Evolutionary conservation across 129 eudicot species (phyloP), one percentile per base, ranked within the genome.

Genomic region (Cynara cardunculus): DNA sequence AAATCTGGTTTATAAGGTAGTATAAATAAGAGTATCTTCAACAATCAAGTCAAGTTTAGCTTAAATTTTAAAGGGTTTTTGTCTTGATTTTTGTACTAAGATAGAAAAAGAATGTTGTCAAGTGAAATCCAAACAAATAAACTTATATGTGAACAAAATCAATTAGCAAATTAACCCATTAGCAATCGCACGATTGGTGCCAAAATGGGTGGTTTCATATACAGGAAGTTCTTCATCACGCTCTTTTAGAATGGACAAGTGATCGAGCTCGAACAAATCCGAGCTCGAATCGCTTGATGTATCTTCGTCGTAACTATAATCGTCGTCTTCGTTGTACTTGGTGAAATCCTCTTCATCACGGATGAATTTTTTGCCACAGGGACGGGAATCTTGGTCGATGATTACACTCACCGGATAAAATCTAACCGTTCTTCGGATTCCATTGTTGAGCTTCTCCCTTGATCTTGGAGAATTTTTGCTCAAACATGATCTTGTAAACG

Each of bases 241-340:
- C 22, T 85, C 83, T 3, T 82, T 75, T 24, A 92, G 83, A 32
- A 87, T 35, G 11, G 89, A 80, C 78, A 90, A 79, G 75, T 92
- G 97, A 80, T 92, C 93, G 31, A 92, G 91, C 75, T 92, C 97
- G 56, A 92, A 92, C 8, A 92, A 78, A 30, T 92, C 97, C 27
- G 96, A 92, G 46, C 97, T 92, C 19, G 89, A 65, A 81, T 90
- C 90, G 81, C 97, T 92, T 11, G 73, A 59, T 7, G 70, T 69
- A 69, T 88, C 97, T 39, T 85, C 86, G 53, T 88, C 89, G 35
- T 84, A 72, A 1, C 82, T 81, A 3, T 76, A 80, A 4, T 74
- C 37, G 13, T 81, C 80, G 0, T 84, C 22, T 2, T 73, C 83
- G 16, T 81, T 82, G 5, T 53, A 72, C 18, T 53, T 74, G 69